Conservation (phyloP, 176 grass and related monocot genomes). For the Triticum urartu region DNA sequence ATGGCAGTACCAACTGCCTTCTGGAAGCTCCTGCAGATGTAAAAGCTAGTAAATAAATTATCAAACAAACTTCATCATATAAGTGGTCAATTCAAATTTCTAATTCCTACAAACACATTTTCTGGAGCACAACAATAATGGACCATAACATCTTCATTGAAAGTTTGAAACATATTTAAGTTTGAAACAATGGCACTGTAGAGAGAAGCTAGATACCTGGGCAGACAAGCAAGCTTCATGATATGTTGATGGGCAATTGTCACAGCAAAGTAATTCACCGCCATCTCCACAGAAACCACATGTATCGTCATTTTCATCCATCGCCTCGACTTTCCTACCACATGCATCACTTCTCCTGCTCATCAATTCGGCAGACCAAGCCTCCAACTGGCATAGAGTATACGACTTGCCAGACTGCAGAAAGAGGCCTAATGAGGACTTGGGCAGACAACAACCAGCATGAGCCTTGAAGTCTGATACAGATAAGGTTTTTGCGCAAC, state of each 20-base stretch:
- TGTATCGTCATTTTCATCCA: slow-evolving; percentile 92
- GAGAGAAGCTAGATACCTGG: slow-evolving; percentile 56
- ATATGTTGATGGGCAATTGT: slow-evolving; percentile 95
- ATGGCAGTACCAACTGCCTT: slow-evolving; percentile 86
- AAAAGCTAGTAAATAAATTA: slow-evolving; percentile 26
- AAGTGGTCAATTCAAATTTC: neutral
- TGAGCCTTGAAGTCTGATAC: slow-evolving; percentile 81
- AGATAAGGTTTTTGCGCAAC: slow-evolving; percentile 65
- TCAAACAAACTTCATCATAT: slow-evolving; percentile 5
- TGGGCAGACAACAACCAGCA: slow-evolving; percentile 62
- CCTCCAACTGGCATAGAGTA: slow-evolving; percentile 80
- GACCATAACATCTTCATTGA: neutral
- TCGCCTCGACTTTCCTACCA: slow-evolving; percentile 47
- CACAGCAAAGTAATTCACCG: slow-evolving; percentile 94
- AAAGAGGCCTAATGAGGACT: slow-evolving; percentile 71
- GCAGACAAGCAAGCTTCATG: slow-evolving; percentile 79
- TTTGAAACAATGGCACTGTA: too few relatives aligned
- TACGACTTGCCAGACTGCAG: slow-evolving; percentile 88
- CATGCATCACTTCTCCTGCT: slow-evolving; percentile 54
- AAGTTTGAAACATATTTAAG: neutral
- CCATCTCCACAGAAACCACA: slow-evolving; percentile 98
- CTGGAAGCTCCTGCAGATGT: slow-evolving; percentile 62
- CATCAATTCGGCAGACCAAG: slow-evolving; percentile 88
- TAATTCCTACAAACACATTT: neutral
- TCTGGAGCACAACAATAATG: slow-evolving; percentile 13